A percentile compares a stretch with the other conserved stretches of the same genome.
phyloP scores from a whole-genome alignment of 179 eudicot genomes.

The Silene noctiflora region DNA sequence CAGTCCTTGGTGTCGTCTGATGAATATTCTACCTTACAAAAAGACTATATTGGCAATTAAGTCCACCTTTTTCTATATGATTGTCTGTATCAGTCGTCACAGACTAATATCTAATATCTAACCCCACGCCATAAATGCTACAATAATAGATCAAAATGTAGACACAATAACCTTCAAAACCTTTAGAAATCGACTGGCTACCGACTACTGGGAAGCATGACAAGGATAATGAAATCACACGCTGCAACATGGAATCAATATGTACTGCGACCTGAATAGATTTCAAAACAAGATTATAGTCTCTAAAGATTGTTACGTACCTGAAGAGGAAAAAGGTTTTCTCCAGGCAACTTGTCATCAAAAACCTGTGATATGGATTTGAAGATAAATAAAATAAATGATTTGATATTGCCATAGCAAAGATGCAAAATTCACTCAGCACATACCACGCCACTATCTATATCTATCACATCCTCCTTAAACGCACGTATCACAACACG shows the following conservation, averaged over 20 bases:
- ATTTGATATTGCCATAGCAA: slow-evolving; percentile 12
- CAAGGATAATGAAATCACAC: neutral
- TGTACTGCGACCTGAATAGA: neutral
- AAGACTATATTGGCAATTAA: too few species aligned
- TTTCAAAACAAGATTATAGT: slow-evolving; percentile 6
- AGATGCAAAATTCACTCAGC: slow-evolving; percentile 9
- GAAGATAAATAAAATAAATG: neutral
- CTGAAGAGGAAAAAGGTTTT: slow-evolving; percentile 88
- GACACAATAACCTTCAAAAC: too few species aligned
- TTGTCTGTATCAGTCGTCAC: too few species aligned
- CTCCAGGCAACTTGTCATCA: slow-evolving; percentile 83
- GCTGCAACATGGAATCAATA: neutral
- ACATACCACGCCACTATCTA: slow-evolving; percentile 81
- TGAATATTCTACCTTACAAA: too few species aligned
- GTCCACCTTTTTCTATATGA: too few species aligned
- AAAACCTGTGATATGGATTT: slow-evolving; percentile 52
- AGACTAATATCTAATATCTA: too few species aligned
- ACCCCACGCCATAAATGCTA: too few species aligned
- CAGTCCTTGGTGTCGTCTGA: too few species aligned
- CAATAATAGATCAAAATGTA: too few species aligned
- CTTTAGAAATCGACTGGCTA: too few species aligned
- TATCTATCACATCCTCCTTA: slow-evolving; percentile 79
- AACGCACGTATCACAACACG: slow-evolving; percentile 79
- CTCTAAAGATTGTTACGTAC: slow-evolving; percentile 32
- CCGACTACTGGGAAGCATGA: too few species aligned